Base-by-base conservation (phyloP, 495 filamentous ascomycete genomes). In the Ascobolus immersus region DNA sequence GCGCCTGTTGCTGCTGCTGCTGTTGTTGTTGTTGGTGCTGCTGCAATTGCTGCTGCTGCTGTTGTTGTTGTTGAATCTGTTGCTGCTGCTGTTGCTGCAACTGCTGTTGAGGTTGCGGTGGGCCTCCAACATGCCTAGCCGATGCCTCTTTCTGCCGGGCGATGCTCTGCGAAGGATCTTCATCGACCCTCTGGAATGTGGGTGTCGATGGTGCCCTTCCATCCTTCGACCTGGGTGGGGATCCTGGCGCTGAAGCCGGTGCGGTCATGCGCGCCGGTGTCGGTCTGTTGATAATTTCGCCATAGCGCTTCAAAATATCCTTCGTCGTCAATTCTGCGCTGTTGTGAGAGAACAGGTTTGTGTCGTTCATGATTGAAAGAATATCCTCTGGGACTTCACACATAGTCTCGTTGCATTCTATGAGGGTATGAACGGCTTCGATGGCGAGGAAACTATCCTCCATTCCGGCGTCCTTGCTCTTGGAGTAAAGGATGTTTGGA, bases 301-400 rank as follows among this genome's bases (percentile, higher is more conserved):
- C 77, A 49, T 82, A 82, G 25, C 76, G 66, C 50, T 81, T 80
- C 15, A 99, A 64, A 33, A 99, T 94, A 47, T 94, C 86, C 49
- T 99, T 94, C 2, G 82, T 82, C 2, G 89, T 93, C 30, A 94
- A 69, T 34, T 99, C 84, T 24, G 70, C 67, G 39, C 61, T 71
- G 42, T 67, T 73, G n/a, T n/a, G n/a, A 50, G 65, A 73, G 52
- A 90, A 81, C 28, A 94, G 66, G 15, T 62, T 63, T 22, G 70
- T 68, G 49, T 94, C 82, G 44, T 69, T 73, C 19, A 96, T 61
- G 38, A 91, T 73, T 13, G 73, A 70, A 47, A 81, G 68, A 21
- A 96, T 53, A 45, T 94, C 82, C 53, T 82, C 80, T 4, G 86
- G 86, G 30, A 96, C 79, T 63, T 92, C 72, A 51, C 78, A 91